A percentile compares a stretch with the other conserved stretches of the same genome.
Evolutionary conservation across 2,329 filamentous ascomycete genomes (phyloP).

Genomic region (Huntiella moniliformis): DNA sequence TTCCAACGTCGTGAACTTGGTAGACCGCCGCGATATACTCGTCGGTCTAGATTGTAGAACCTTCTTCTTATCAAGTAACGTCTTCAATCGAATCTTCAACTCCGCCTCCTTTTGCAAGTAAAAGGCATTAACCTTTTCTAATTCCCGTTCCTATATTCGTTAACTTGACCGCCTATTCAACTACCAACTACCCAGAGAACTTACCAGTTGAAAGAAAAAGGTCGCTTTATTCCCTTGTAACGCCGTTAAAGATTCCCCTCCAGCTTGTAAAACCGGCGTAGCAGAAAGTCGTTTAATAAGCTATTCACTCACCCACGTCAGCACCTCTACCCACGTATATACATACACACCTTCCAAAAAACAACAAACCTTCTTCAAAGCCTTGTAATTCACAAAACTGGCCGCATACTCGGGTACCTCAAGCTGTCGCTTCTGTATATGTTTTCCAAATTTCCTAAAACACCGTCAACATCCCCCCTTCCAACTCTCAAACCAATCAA

Average conservation of each 20-base stretch:
- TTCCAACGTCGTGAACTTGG: slow-evolving; percentile 84
- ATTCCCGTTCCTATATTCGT: slow-evolving; percentile 61
- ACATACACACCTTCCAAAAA: not conserved
- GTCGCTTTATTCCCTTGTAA: slow-evolving; percentile 94
- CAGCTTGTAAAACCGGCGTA: slow-evolving; percentile 64
- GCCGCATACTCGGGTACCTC: slow-evolving; percentile 98
- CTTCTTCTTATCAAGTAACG: slow-evolving; percentile 85
- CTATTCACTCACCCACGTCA: slow-evolving; percentile 28
- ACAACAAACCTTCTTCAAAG: slow-evolving; percentile 70
- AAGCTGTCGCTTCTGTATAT: slow-evolving; percentile 96
- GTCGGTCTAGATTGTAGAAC: slow-evolving; percentile 60
- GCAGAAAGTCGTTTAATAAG: slow-evolving; percentile 96
- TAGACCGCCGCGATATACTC: slow-evolving; percentile 66
- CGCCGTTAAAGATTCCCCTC: slow-evolving; percentile 68
- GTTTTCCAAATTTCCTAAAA: slow-evolving; percentile 95
- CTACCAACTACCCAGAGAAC: slow-evolving; percentile 17
- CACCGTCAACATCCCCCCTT: not conserved
- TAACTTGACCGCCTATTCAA: not conserved
- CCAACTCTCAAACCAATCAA: not conserved
- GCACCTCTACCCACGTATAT: not conserved
- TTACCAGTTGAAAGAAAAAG: slow-evolving; percentile 93
- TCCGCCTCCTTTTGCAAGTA: slow-evolving; percentile 97
- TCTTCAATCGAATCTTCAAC: slow-evolving; percentile 86
- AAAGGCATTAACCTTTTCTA: slow-evolving; percentile 96
- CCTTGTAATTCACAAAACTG: slow-evolving; percentile 98